Base-by-base conservation (phyloP, 1,139 yeast species). In the Blastobotrys niveus region DNA sequence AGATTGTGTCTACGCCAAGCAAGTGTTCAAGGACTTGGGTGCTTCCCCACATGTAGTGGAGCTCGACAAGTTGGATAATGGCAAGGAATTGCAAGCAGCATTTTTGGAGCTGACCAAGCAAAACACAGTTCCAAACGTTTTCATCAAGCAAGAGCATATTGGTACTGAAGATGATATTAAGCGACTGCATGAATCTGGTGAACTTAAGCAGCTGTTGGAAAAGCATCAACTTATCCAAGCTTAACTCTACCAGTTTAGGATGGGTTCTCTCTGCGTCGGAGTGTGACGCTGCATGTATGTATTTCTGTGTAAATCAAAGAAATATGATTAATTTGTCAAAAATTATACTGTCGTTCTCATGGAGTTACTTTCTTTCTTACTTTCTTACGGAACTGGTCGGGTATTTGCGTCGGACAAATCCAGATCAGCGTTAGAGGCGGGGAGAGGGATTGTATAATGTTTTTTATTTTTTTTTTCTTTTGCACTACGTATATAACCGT, bases 41-140 rank as follows among this genome's bases (percentile, higher is more conserved):
- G 78, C 80, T 8, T 65, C 68, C 46, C 77, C 80, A 52, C 66
- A 80, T 19, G 67, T 70, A 42, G 69, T 82, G 35, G 88, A 82
- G 59, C 68, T 82, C 38, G 89, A 81, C 55, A 72, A 74, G 50
- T 60, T 78, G 53, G 72, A 73, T 48, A 81, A 77, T 47, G 86
- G 86, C 12, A 58, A 53, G 2, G 67, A 71, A 38, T 68, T 82
- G 53, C 83, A 82, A 56, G 68, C 67, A 46, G 83, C 81, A 1
- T 80, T 82, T 56, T 72, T 80, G 15, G 67, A 72, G 45, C 67
- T 80, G 26, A 69, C 80, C 6, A 84, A 84, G 3, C 71, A 76
- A 47, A 79, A 80, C 59, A 81, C 87, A 76, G 82, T 82, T 26
- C 91, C 91, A 19, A 77, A 84, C 6, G 69, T 81, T 21, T 80